These are phyloP conservation scores for Termitomyces sp. DNA, from an alignment of 768 basidiomycete genomes.

Conservation along the genomic window DNA sequence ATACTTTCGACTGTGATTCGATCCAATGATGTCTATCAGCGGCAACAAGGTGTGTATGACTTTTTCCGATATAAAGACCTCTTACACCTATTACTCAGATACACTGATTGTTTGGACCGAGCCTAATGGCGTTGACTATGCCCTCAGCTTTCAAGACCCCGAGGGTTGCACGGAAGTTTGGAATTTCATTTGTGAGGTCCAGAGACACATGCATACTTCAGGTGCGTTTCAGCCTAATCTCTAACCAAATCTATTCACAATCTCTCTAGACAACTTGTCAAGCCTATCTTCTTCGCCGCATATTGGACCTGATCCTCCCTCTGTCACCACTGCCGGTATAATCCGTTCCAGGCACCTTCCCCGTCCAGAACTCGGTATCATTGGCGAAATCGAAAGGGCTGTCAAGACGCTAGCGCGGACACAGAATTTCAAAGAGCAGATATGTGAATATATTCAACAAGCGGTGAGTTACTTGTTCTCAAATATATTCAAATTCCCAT, in stretches of 20 bases:
- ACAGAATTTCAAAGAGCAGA: conserved; percentile 70
- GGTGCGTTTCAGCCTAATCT: conserved; percentile 35
- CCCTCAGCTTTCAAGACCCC: conserved; percentile 93
- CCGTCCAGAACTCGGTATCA: conserved; percentile 68
- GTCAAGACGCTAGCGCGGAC: conserved; percentile 73
- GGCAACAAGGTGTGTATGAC: conserved; percentile 58
- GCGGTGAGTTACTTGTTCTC: conserved; percentile 53
- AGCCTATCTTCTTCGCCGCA: conserved; percentile 57
- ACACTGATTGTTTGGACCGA: conserved; percentile 99
- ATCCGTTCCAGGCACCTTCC: conserved; percentile 73
- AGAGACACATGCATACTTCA: conserved; percentile 68
- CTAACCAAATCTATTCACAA: conserved; percentile 8
- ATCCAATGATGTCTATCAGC: conserved; percentile 79
- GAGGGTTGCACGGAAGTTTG: conserved; percentile 96
- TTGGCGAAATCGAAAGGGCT: conserved; percentile 72
- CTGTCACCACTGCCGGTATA: conserved; percentile 56
- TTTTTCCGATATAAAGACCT: conserved; percentile 2
- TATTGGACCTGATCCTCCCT: conserved; percentile 48
- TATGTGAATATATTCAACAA: conserved; percentile 84
- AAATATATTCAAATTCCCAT: conserved; percentile 4
- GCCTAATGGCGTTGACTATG: conserved; percentile 90
- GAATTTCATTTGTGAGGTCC: conserved; percentile 93
- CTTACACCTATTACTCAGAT: conserved; percentile 41
- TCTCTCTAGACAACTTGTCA: conserved; percentile 37
- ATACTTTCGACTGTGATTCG: conserved; percentile 80